Base-by-base conservation (phyloP, 208 protist species). In the Phytomonas serpens region DNA sequence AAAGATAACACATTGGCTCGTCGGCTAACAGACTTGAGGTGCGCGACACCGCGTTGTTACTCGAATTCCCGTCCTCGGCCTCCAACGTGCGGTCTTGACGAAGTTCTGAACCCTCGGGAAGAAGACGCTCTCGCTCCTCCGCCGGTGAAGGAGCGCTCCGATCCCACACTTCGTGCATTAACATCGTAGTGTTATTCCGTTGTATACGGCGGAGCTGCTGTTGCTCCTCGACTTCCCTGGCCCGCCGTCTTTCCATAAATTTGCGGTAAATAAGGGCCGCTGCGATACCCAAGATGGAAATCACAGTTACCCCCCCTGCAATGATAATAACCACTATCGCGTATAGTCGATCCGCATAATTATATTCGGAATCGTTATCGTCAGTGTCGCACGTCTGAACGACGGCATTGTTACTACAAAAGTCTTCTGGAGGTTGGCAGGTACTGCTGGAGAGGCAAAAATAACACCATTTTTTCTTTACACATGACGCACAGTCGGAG, bases 1-100 rank as follows among this genome's bases (percentile, higher is more conserved):
- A 88, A 16, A 88, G 70, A 73, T 77, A 81, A 68, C 83, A 88
- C 64, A 85, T 32, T 6, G 51, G 68, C 4, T 84, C 79, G 36
- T 79, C 76, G n/a, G 77, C 79, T 19, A 47, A 63, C 23, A 80
- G 32, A 14, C 65, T 74, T 19, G 71, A 40, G 13, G 77, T 68
- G 2, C 40, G 69, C 19, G 75, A 77, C 7, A 68, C 68, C 32
- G 65, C 64, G 11, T 57, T 57, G 19, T 57, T 57, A 19, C 47
- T 57, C 47, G 6, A 27, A 57, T 57, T 27, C 11, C 23, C 47
- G 4, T 57, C 47, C 47, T 23, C 47, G 7, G 16, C 47, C 23
- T 57, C 47, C 13, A 57, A 57, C 13, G 47, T 1, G 19, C 23
- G 47, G 47, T 23, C 4, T 27, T 57, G 47, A 57, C 19, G 47